Conservation (phyloP, 495 filamentous ascomycete species). For the Podospora bellae-mahoneyi region DNA sequence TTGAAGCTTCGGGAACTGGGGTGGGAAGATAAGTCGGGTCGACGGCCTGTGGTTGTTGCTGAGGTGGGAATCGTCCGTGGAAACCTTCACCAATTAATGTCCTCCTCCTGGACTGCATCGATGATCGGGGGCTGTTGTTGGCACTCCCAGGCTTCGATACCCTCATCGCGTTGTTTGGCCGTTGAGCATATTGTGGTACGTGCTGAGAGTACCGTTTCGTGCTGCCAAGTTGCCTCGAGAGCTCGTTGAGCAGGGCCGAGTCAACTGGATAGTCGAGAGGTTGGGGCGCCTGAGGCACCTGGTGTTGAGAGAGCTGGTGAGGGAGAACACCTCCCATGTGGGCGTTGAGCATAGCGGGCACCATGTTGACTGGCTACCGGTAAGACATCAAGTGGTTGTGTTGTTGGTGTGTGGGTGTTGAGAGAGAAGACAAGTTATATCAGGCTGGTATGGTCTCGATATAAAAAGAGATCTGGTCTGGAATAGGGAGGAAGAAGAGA, state of each 20-base stretch:
- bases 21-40: constrained; percentile 36
- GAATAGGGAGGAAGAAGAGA: neutral
- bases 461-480: constrained; percentile 3
- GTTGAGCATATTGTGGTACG: constrained; percentile 36
- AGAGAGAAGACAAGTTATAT: constrained; percentile 13
- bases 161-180: constrained; percentile 45
- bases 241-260: constrained; percentile 37
- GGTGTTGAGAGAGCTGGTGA: constrained; percentile 17
- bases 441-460: constrained; percentile 9
- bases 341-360: constrained; percentile 30
- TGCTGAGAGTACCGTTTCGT: constrained; percentile 42
- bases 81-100: constrained; percentile 53
- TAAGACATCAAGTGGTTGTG: constrained; percentile 13
- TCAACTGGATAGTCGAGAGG: constrained; percentile 30
- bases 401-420: neutral
- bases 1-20: constrained; percentile 28
- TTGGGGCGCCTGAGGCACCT: neutral
- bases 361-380: constrained; percentile 26
- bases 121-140: constrained; percentile 64
- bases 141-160: constrained; percentile 66
- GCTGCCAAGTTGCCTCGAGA: constrained; percentile 39
- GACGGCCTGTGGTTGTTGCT: constrained; percentile 25
- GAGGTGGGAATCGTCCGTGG: constrained; percentile 34
- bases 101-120: constrained; percentile 49
- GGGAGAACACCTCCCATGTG: constrained; percentile 26